These are phyloP conservation scores for Trypanosoma avium DNA, from an alignment of 208 protist genomes.

Conservation along the genomic window DNA sequence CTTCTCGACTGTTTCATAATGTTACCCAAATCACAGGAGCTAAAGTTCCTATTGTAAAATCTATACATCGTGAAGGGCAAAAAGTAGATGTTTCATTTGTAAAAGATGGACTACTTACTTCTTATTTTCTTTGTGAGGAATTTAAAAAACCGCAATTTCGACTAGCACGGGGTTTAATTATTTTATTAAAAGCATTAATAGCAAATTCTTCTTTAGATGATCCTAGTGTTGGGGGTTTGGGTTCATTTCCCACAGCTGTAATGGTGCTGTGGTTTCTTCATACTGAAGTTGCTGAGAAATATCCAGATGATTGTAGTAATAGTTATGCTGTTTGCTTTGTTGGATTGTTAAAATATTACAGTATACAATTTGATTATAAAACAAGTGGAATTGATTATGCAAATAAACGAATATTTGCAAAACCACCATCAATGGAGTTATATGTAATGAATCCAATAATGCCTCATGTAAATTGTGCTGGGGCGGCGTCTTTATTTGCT, in stretches of 20 bases:
- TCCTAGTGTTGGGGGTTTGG: slow-evolving; percentile 77
- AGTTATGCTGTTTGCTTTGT: slow-evolving; percentile 59
- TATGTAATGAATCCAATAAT: slow-evolving; percentile 75
- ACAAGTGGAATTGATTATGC: slow-evolving; percentile 66
- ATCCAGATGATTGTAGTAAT: slow-evolving; percentile 33
- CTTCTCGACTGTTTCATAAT: slow-evolving; percentile 28
- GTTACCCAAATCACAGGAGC: slow-evolving; percentile 58
- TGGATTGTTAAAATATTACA: slow-evolving; percentile 81
- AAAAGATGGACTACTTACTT: slow-evolving; percentile 52
- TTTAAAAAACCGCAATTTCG: slow-evolving; percentile 61
- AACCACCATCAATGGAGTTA: slow-evolving; percentile 42
- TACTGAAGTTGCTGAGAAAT: slow-evolving; percentile 38
- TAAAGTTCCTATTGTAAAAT: slow-evolving; percentile 86
- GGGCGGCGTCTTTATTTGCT: slow-evolving; percentile 53
- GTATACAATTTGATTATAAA: slow-evolving; percentile 56
- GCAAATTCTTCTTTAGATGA: slow-evolving; percentile 60
- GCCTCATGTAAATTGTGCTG: slow-evolving; percentile 61
- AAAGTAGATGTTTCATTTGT: slow-evolving; percentile 81
- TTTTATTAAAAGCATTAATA: slow-evolving; percentile 76
- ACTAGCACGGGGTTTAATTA: slow-evolving; percentile 68
- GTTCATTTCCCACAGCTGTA: slow-evolving; percentile 80
- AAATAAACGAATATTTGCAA: slow-evolving; percentile 44
- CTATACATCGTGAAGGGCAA: slow-evolving; percentile 34
- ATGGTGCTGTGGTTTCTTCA: slow-evolving; percentile 83
- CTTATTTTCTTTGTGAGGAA: slow-evolving; percentile 65